These are phyloP conservation scores for Paracamarosporium sp. DNA, from an alignment of 2,329 filamentous ascomycete genomes.

Conservation along the genomic window DNA sequence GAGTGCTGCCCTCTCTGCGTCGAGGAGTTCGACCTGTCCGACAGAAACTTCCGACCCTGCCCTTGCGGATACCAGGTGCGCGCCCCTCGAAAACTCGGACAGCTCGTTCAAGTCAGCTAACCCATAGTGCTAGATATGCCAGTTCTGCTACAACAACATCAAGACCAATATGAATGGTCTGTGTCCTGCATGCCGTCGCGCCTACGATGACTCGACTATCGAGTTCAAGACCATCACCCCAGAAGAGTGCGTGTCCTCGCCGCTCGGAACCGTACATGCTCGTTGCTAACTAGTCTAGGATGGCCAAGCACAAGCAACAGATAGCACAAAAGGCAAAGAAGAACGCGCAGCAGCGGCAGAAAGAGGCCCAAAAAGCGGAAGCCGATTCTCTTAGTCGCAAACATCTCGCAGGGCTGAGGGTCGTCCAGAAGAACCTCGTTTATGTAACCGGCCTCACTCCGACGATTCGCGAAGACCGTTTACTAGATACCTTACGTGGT, in stretches of 20 bases:
- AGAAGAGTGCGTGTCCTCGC: slow-evolving; percentile 77
- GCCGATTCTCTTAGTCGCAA: slow-evolving; percentile 95
- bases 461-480: slow-evolving; percentile 87
- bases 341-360: slow-evolving; percentile 86
- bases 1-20: slow-evolving; percentile 89
- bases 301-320: slow-evolving; percentile 77
- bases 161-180: slow-evolving; percentile 97
- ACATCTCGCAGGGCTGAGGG: slow-evolving; percentile 91
- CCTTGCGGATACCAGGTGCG: slow-evolving; percentile 96
- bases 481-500: slow-evolving; percentile 88
- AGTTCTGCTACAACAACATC: slow-evolving; percentile 99
- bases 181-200: slow-evolving; percentile 94
- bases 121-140: slow-evolving; percentile 72
- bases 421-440: slow-evolving; percentile 98
- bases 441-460: slow-evolving; percentile 96
- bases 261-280: slow-evolving; percentile 19
- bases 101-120: slow-evolving; percentile 30
- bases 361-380: slow-evolving; percentile 94
- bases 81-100: slow-evolving; percentile 23
- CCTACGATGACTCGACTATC: slow-evolving; percentile 96
- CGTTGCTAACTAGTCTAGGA: slow-evolving; percentile 55
- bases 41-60: slow-evolving; percentile 96
- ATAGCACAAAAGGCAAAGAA: slow-evolving; percentile 87
- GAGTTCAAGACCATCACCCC: slow-evolving; percentile 93
- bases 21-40: slow-evolving; percentile 97